phyloP scores from a whole-genome alignment of 2,329 filamentous ascomycete genomes.

The Onygenales sp. region DNA sequence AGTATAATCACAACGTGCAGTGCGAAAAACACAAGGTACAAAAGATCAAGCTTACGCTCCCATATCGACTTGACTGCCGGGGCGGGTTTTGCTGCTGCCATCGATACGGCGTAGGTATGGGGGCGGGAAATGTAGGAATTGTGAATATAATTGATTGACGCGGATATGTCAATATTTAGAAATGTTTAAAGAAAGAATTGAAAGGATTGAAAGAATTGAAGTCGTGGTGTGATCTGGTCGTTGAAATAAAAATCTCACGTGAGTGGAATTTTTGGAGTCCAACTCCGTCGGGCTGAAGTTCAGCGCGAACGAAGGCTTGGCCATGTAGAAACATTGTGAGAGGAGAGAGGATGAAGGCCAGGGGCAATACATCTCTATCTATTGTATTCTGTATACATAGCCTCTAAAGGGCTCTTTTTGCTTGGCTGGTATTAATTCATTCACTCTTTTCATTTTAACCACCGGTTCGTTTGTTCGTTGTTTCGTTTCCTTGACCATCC shows the following conservation, averaged over 20 bases:
- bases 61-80: constrained; percentile 14
- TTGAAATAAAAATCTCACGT: too few relatives aligned
- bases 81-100: not conserved
- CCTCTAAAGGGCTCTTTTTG: not conserved
- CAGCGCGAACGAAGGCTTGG: too few relatives aligned
- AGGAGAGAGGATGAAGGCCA: not conserved
- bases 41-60: constrained; percentile 27
- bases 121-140: too few relatives aligned
- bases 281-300: too few relatives aligned
- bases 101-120: not conserved
- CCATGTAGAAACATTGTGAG: not conserved
- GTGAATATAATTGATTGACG: too few relatives aligned
- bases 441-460: too few relatives aligned
- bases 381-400: not conserved
- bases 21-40: constrained; percentile 50
- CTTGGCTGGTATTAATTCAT: too few relatives aligned
- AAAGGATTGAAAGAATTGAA: too few relatives aligned
- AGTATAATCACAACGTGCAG: constrained; percentile 55
- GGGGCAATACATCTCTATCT: not conserved
- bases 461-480: not conserved
- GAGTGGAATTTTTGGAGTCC: too few relatives aligned
- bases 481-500: not conserved
- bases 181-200: too few relatives aligned
- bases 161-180: too few relatives aligned
- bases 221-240: too few relatives aligned